A percentile compares a stretch with the other conserved stretches of the same genome.
phyloP scores from a whole-genome alignment of 2,329 filamentous ascomycete species.

The Paraphoma chrysanthemicola region DNA sequence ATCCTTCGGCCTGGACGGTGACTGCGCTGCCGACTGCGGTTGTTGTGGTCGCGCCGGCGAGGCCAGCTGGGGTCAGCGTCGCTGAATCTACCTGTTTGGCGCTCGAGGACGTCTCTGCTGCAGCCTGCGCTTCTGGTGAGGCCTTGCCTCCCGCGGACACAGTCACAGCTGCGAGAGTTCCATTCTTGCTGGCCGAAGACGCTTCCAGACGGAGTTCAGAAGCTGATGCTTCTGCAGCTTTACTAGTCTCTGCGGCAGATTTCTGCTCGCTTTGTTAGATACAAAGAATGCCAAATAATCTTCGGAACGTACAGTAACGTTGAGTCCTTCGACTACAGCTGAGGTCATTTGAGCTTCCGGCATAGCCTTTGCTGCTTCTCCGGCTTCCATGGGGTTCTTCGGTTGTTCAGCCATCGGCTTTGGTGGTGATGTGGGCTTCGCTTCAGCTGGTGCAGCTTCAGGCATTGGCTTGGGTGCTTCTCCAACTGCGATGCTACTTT shows the following conservation, averaged over 20 bases:
- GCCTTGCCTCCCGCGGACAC: slow-evolving; percentile 21
- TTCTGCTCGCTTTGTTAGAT: background rate
- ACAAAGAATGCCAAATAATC: background rate
- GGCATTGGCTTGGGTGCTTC: background rate
- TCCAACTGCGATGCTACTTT: background rate
- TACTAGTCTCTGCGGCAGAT: background rate
- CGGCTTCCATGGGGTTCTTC: background rate
- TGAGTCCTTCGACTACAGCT: slow-evolving; percentile 7
- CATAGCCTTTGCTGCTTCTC: background rate
- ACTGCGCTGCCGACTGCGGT: slow-evolving; percentile 21
- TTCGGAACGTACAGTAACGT: slow-evolving; percentile 19
- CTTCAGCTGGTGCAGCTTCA: background rate
- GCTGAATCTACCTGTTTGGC: slow-evolving; percentile 25
- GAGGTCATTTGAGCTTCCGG: slow-evolving; percentile 10
- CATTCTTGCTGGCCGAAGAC: background rate
- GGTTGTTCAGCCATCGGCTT: slow-evolving; percentile 5
- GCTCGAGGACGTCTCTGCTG: slow-evolving; percentile 13
- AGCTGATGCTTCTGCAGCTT: background rate
- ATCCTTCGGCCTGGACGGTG: slow-evolving; percentile 23
- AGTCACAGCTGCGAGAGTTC: slow-evolving; percentile 6
- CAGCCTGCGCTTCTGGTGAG: slow-evolving; percentile 12
- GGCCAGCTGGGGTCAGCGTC: slow-evolving; percentile 25
- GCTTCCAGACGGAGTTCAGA: background rate
- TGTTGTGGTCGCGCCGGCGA: slow-evolving; percentile 26
- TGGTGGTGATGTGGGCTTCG: slow-evolving; percentile 1